These are phyloP conservation scores for Naganishia randhawae DNA, from an alignment of 768 basidiomycete genomes.

Conservation along the genomic window DNA sequence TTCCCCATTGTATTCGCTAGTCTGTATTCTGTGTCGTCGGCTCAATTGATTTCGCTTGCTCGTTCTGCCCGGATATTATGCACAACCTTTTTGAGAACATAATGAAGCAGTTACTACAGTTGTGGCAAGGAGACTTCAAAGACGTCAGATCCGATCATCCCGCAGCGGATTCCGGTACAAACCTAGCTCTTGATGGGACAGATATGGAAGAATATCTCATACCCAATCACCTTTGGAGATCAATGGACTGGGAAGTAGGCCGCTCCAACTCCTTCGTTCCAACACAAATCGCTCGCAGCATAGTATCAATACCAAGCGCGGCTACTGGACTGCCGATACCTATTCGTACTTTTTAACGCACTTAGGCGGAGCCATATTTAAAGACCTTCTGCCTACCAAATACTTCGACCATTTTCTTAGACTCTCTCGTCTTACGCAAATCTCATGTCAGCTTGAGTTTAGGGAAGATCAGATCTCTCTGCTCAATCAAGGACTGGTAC, in stretches of 20 bases:
- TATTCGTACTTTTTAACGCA: neutral
- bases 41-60: neutral
- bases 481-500: neutral
- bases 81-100: neutral
- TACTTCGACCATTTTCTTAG: conserved; percentile 1
- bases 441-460: neutral
- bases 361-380: neutral
- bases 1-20: neutral
- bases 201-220: neutral
- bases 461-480: neutral
- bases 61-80: neutral
- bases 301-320: neutral
- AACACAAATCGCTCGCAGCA: neutral
- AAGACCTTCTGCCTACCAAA: neutral
- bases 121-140: neutral
- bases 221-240: neutral
- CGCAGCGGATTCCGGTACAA: too few species aligned
- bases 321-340: neutral
- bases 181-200: too few species aligned
- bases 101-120: neutral
- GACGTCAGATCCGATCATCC: neutral
- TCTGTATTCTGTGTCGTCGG: neutral
- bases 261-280: neutral
- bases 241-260: neutral
- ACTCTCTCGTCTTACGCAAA: neutral